Base-by-base conservation (phyloP, 202 grass and related monocot genomes). In the Carex arenaria region DNA sequence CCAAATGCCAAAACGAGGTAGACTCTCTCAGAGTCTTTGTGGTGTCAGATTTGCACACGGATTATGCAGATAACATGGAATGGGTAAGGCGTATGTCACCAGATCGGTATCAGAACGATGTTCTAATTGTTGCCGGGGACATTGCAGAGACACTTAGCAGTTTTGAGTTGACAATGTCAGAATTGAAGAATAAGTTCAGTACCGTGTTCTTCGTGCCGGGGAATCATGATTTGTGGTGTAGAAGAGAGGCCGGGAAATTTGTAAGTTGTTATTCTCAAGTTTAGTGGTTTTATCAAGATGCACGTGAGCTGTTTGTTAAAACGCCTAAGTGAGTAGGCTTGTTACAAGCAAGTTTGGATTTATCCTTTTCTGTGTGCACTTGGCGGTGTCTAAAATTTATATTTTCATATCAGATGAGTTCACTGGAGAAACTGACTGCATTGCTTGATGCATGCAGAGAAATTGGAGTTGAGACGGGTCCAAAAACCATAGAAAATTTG, bases 401-500 rank as follows among this genome's bases (percentile, higher is more conserved):
- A 61, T 38, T 93, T 93, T 86, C 86, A 88, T 89, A 89, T 90
- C 89, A 98, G 92, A 89, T 87, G 85, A 82, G 94, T 93, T 98
- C 92, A 78, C 59, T 98, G 89, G 92, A 98, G 84, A 98, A 98
- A 93, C 80, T 98, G 84, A 98, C 72, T 86, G 92, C 90, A 84
- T 93, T 98, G 92, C 87, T 98, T 93, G 92, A 98, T 90, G 89
- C 89, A 57, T 98, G 92, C 88, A 89, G 87, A 84, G 89, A 93
- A 74, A 83, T 98, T 76, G 95, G 92, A 89, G 90, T 98, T 66
- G 90, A 98, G 85, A 95, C 92, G 31, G 70, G 86, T 75, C 95
- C 95, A 23, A 93, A 85, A 91, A 87, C 49, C 45, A 83, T 98
- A 77, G 88, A 88, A 77, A 81, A 87, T 87, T 87, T 98, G 86